Conservation (phyloP, 2,329 filamentous ascomycete species). For the Aurifilum marmelostoma region DNA sequence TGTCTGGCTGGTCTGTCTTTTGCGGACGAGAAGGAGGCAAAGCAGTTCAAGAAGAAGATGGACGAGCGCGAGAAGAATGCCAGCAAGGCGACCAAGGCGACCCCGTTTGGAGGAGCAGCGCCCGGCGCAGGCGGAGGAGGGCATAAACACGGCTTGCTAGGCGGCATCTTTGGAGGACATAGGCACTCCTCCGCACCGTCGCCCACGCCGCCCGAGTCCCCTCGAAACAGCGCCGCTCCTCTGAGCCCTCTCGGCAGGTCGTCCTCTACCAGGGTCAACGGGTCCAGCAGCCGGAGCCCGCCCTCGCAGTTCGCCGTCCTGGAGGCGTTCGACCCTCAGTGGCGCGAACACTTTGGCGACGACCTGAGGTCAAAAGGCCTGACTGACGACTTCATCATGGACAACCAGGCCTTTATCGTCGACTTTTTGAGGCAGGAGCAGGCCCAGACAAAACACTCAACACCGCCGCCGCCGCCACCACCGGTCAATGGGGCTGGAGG, state of each 20-base stretch:
- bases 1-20: slow-evolving; percentile 91
- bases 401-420: slow-evolving; percentile 71
- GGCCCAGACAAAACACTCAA: slow-evolving; percentile 49
- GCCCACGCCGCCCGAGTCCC: slow-evolving; percentile 61
- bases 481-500: slow-evolving; percentile 43
- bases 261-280: slow-evolving; percentile 44
- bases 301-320: slow-evolving; percentile 63
- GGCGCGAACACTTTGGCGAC: slow-evolving; percentile 68
- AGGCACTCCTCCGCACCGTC: slow-evolving; percentile 56
- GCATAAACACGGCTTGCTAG: slow-evolving; percentile 54
- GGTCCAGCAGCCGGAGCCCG: slow-evolving; percentile 40
- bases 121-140: slow-evolving; percentile 44
- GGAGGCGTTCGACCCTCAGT: slow-evolving; percentile 66
- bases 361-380: slow-evolving; percentile 65
- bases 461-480: slow-evolving; percentile 38
- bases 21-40: slow-evolving; percentile 95
- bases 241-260: slow-evolving; percentile 9
- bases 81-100: slow-evolving; percentile 80
- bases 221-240: slow-evolving; percentile 38
- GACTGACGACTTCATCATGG: slow-evolving; percentile 68
- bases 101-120: slow-evolving; percentile 67
- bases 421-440: slow-evolving; percentile 65
- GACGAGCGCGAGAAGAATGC: slow-evolving; percentile 95
- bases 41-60: slow-evolving; percentile 96
- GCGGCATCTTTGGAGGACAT: slow-evolving; percentile 64